Base-by-base conservation (phyloP, 192 early-diverging fungal species). In the Dissophora globulifera region DNA sequence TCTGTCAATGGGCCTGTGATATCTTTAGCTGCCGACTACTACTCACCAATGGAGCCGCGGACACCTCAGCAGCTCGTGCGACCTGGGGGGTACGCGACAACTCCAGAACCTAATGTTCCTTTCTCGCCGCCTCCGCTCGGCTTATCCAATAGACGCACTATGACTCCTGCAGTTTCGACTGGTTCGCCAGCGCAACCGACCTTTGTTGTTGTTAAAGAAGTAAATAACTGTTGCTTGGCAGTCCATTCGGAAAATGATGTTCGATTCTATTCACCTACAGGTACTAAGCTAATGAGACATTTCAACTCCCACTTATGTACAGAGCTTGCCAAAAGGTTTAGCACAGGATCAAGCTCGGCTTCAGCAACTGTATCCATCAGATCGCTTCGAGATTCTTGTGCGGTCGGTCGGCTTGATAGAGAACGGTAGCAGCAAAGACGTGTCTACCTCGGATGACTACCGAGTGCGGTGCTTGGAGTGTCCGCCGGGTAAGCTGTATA, bases 401-500 rank as follows among this genome's bases (percentile, higher is more conserved):
- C 79, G 80, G 19, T 58, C 74, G 7, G 46, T 41, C 29, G 35
- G 30, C n/a, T n/a, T 20, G 2, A 6, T 53, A n/a, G 50, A 53
- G 27, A n/a, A 11, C 45, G 17, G 27, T 7, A 17, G 22, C 2
- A 50, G 25, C 15, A 38, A 23, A 10, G 19, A 25, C 20, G 63
- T 25, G 1, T 6, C 51, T 6, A 8, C 62, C 19, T 32, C 42
- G n/a, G 50, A 49, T n/a, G 80, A 80, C 30, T 61, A 80, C 25
- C 33, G 85, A 16, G 48, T 86, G 17, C 69, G 72, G 57, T 86
- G 83, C 50, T 47, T 53, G 33, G 83, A 86, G 20, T 86, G 85
- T 49, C 52, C 52, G 10, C 83, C 83, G 47, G 80, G 84, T 12
- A 85, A 81, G 50, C 60, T 86, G 25, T 86, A 86, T 59, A 78